Evolutionary conservation across 2,329 filamentous ascomycete species (phyloP).

Genomic region (Trichoderma sp.): DNA sequence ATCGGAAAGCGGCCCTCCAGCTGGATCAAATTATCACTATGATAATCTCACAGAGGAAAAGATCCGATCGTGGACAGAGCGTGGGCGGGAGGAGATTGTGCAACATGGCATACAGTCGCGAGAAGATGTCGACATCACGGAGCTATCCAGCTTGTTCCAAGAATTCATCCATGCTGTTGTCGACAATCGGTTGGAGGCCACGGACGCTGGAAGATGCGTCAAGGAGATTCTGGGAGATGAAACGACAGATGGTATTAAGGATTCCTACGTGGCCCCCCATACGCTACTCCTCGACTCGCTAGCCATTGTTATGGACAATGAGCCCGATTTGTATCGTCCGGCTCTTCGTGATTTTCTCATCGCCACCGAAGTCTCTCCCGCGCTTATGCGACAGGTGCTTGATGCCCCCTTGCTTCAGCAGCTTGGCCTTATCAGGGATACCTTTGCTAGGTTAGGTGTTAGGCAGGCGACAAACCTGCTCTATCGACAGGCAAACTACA

Average conservation of each 20-base stretch:
- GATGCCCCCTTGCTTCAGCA: constrained; percentile 73
- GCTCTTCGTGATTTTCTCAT: constrained; percentile 66
- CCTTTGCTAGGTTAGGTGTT: constrained; percentile 78
- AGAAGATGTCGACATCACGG: constrained; percentile 64
- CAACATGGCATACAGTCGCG: constrained; percentile 63
- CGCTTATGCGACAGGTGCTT: constrained; percentile 76
- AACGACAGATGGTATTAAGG: constrained; percentile 48
- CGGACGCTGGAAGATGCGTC: constrained; percentile 69
- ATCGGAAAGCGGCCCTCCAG: constrained; percentile 33
- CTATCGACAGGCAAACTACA: constrained; percentile 96
- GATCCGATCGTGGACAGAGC: constrained; percentile 64
- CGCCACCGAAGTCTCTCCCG: constrained; percentile 68
- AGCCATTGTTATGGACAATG: constrained; percentile 72
- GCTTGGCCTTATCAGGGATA: constrained; percentile 78
- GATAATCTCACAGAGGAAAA: constrained; percentile 70
- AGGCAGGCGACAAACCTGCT: constrained; percentile 89
- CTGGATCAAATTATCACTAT: constrained; percentile 62
- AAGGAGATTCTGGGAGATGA: constrained; percentile 69
- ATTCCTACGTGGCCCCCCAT: constrained; percentile 54
- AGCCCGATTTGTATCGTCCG: constrained; percentile 50
- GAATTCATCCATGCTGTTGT: constrained; percentile 78
- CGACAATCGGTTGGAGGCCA: constrained; percentile 63
- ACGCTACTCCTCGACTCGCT: constrained; percentile 80
- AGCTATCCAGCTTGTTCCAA: constrained; percentile 73
- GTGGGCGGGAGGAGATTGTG: constrained; percentile 66